Percentiles rank a stretch among this genome's conserved stretches.
Conservation (phyloP, 116 monocot genomes). For the Phalaenopsis hybrid region DNA sequence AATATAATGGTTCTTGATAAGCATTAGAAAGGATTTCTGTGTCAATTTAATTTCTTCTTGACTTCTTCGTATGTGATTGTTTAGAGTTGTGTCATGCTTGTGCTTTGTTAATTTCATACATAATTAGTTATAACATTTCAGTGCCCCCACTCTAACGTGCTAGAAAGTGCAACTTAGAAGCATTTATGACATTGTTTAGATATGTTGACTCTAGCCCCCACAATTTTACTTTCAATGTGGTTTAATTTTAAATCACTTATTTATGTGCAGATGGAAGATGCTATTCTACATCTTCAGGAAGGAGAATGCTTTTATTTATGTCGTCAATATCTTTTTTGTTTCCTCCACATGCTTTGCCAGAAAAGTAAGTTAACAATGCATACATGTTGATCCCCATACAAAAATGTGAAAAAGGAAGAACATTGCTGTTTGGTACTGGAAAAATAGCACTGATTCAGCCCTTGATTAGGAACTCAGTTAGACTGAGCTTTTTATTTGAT, state of each 20-base stretch:
- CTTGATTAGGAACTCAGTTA: not conserved
- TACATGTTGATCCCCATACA: not conserved
- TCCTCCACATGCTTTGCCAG: not conserved
- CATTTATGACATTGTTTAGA: too few species aligned
- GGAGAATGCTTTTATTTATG: constrained; percentile 1
- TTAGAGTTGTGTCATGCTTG: too few species aligned
- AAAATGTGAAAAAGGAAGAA: not conserved
- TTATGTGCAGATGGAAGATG: constrained; percentile 6
- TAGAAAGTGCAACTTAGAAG: too few species aligned
- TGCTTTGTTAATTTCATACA: too few species aligned
- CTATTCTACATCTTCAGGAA: not conserved
- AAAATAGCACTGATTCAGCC: not conserved
- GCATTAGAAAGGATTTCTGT: too few species aligned
- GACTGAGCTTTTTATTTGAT: not conserved
- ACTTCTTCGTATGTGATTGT: too few species aligned
- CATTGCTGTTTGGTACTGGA: not conserved
- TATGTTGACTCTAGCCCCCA: too few species aligned
- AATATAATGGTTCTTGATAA: too few species aligned
- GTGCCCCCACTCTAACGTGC: too few species aligned
- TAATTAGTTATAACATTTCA: too few species aligned
- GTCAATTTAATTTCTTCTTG: too few species aligned
- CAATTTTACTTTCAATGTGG: too few species aligned
- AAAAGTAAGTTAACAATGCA: not conserved
- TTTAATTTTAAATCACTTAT: not conserved
- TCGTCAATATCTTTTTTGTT: not conserved